phyloP scores from a whole-genome alignment of 495 filamentous ascomycete genomes.

The Mycothermus thermophilus region DNA sequence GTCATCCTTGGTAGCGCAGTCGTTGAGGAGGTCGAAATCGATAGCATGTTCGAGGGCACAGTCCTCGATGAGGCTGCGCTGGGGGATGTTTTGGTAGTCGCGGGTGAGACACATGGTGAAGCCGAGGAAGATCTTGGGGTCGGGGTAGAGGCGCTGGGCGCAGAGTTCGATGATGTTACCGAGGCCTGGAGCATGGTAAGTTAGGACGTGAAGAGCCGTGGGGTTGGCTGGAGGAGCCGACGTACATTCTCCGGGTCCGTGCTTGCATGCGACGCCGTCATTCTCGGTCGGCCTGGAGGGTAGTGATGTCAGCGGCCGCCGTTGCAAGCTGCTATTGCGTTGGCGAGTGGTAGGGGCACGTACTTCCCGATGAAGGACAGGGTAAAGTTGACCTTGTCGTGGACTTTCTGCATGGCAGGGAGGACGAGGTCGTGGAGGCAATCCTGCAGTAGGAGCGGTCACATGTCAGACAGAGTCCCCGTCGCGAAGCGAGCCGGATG shows the following conservation, averaged over 20 bases:
- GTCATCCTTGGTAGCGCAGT: conserved; percentile 49
- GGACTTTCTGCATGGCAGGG: conserved; percentile 70
- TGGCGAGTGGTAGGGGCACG: conserved; percentile 14
- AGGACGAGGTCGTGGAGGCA: conserved; percentile 72
- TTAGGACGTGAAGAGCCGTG: not conserved
- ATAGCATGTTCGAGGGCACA: conserved; percentile 85
- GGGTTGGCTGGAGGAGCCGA: not conserved
- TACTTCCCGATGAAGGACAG: conserved; percentile 82
- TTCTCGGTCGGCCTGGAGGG: conserved; percentile 34
- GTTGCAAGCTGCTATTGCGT: too few species aligned
- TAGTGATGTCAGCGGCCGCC: not conserved
- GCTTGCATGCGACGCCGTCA: conserved; percentile 67
- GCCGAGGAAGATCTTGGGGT: conserved; percentile 74
- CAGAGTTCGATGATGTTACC: conserved; percentile 91
- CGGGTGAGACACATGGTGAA: conserved; percentile 78
- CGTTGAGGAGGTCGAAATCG: conserved; percentile 69
- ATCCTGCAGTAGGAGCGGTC: conserved; percentile 24
- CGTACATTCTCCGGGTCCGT: conserved; percentile 68
- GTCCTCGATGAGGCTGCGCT: conserved; percentile 56
- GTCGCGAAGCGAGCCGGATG: too few species aligned
- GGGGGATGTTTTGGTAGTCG: conserved; percentile 60
- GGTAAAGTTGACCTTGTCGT: conserved; percentile 76
- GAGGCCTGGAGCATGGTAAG: conserved; percentile 38
- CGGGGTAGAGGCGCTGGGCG: conserved; percentile 63
- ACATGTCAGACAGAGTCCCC: not conserved